These are phyloP conservation scores for Penicillium parvum DNA, from an alignment of 495 filamentous ascomycete genomes.

Conservation along the genomic window DNA sequence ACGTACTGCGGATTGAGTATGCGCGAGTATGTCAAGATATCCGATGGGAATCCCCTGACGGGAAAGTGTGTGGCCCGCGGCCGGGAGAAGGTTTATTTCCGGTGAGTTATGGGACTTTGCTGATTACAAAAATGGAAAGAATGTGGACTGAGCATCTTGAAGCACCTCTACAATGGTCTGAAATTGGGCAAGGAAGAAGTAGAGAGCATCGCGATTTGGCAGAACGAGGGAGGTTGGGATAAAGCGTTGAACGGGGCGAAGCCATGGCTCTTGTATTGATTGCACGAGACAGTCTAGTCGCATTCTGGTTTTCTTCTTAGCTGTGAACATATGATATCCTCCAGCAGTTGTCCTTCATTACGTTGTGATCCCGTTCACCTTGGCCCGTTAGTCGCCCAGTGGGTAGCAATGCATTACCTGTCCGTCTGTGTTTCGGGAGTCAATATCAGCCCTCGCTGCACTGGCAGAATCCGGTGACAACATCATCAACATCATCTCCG, in stretches of 20 bases:
- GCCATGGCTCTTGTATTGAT: slow-evolving; percentile 38
- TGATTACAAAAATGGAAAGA: not conserved
- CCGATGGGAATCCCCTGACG: slow-evolving; percentile 41
- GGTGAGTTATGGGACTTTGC: slow-evolving; percentile 21
- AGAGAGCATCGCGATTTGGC: slow-evolving; percentile 42
- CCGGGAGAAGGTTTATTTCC: slow-evolving; percentile 44
- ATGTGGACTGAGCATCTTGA: slow-evolving; percentile 2
- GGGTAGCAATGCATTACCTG: slow-evolving; percentile 52
- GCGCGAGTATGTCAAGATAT: slow-evolving; percentile 41
- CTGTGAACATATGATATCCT: too few relatives aligned
- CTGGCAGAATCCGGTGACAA: too few relatives aligned
- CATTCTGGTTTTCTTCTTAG: too few relatives aligned
- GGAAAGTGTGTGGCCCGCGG: slow-evolving; percentile 36
- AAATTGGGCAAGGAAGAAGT: slow-evolving; percentile 42
- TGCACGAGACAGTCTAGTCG: not conserved
- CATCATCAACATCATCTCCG: too few relatives aligned
- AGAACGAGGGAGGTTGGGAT: slow-evolving; percentile 45
- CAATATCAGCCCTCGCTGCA: too few relatives aligned
- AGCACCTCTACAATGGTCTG: slow-evolving; percentile 46
- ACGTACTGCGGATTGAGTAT: slow-evolving; percentile 77
- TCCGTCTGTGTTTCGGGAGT: slow-evolving; percentile 29
- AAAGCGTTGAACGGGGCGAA: slow-evolving; percentile 34
- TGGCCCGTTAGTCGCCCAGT: slow-evolving; percentile 28
- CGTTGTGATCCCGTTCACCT: too few relatives aligned
- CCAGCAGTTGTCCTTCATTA: too few relatives aligned